These are phyloP conservation scores for Cyclocybe aegerita DNA, from an alignment of 768 basidiomycete genomes.

Conservation along the genomic window DNA sequence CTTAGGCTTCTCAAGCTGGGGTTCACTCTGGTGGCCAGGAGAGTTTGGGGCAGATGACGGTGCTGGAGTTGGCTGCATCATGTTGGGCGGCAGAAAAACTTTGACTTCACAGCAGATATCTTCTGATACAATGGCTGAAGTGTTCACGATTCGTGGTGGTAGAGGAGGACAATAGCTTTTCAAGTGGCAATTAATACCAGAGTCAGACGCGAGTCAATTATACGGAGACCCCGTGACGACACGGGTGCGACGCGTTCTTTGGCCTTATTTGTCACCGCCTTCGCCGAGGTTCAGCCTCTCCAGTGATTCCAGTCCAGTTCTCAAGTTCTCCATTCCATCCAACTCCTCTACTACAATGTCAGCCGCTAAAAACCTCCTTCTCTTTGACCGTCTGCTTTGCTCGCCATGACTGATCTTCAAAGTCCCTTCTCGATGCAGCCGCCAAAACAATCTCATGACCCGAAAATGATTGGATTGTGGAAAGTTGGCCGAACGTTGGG, in stretches of 20 bases:
- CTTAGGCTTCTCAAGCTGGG: slow-evolving; percentile 26
- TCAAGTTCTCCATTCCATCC: neutral
- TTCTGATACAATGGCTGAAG: too few relatives aligned
- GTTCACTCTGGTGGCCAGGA: slow-evolving; percentile 26
- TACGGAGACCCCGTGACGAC: slow-evolving; percentile 14
- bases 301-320: slow-evolving; percentile 3
- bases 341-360: slow-evolving; percentile 13
- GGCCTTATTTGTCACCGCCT: slow-evolving; percentile 22
- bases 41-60: slow-evolving; percentile 58
- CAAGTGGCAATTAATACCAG: slow-evolving; percentile 3
- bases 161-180: neutral
- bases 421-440: slow-evolving; percentile 18
- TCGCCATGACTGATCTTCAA: slow-evolving; percentile 26
- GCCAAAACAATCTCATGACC: slow-evolving; percentile 35
- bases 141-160: too few relatives aligned
- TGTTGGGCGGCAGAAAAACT: slow-evolving; percentile 5
- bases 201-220: neutral
- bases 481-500: slow-evolving; percentile 85
- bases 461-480: slow-evolving; percentile 77
- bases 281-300: neutral
- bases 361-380: slow-evolving; percentile 18
- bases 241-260: slow-evolving; percentile 34
- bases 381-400: slow-evolving; percentile 4
- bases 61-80: slow-evolving; percentile 68
- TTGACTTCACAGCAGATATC: neutral